Percentiles rank a stretch among this genome's conserved stretches.
Conservation (phyloP, 2,329 filamentous ascomycete species). For the Diaporthe humulicola region DNA sequence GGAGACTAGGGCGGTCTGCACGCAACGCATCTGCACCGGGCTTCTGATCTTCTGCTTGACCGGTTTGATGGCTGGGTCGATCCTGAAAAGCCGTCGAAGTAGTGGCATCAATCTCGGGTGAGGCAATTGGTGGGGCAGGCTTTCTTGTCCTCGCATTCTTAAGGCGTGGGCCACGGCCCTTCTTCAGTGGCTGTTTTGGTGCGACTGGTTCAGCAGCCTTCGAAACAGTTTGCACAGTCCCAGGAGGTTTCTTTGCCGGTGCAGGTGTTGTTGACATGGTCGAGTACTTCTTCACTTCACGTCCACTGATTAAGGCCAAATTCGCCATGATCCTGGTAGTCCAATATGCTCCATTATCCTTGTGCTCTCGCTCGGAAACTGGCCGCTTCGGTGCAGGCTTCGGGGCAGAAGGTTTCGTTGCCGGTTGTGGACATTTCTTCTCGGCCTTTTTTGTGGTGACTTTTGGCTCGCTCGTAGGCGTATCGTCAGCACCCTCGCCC, state of each 20-base stretch:
- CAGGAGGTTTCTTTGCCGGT: background rate
- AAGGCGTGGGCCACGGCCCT: slow-evolving; percentile 36
- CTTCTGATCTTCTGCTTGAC: background rate
- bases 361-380: slow-evolving; percentile 60
- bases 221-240: background rate
- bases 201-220: background rate
- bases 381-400: slow-evolving; percentile 54
- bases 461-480: slow-evolving; percentile 21
- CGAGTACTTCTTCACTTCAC: slow-evolving; percentile 24
- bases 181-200: slow-evolving; percentile 1
- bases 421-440: slow-evolving; percentile 44
- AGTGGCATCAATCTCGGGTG: background rate
- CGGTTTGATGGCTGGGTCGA: background rate
- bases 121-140: background rate
- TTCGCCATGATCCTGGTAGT: slow-evolving; percentile 57
- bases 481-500: slow-evolving; percentile 49
- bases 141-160: slow-evolving; percentile 39
- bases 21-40: background rate
- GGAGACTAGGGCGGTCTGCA: background rate
- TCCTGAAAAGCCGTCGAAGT: background rate
- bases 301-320: slow-evolving; percentile 53
- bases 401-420: slow-evolving; percentile 39
- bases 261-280: background rate
- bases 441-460: slow-evolving; percentile 33
- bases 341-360: slow-evolving; percentile 59